Percentiles rank a stretch among this genome's conserved stretches.
Evolutionary conservation across 139 green algal species (phyloP).

Genomic region (Spirogloea muscicola): DNA sequence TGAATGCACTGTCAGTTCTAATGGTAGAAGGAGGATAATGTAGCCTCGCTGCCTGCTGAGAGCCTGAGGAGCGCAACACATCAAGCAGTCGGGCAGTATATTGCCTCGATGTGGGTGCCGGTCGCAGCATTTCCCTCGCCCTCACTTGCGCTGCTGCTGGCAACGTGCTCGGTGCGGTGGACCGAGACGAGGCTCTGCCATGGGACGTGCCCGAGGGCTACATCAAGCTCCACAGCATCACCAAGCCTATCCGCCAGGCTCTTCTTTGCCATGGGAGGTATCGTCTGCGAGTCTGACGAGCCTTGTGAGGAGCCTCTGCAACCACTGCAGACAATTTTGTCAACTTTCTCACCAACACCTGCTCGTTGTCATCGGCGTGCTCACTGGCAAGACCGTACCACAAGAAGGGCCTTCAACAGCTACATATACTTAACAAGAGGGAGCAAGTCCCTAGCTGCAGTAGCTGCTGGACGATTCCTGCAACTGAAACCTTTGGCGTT

Average conservation of each 20-base stretch:
- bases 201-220: not conserved
- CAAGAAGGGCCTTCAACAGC: not conserved
- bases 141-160: no score
- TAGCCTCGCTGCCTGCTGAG: not conserved
- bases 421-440: conserved; percentile 2
- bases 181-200: conserved; percentile 11
- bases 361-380: not conserved
- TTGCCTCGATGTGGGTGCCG: not conserved
- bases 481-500: no score
- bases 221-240: conserved; percentile 15
- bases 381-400: not conserved
- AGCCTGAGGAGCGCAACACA: not conserved
- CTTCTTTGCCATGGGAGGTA: not conserved
- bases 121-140: not conserved
- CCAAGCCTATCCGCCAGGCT: conserved; percentile 10
- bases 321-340: not conserved
- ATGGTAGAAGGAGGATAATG: not conserved
- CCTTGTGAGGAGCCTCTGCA: not conserved
- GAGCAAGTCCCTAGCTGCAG: no score
- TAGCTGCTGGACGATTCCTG: no score
- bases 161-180: conserved; percentile 30
- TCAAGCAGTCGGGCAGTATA: not conserved
- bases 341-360: not conserved
- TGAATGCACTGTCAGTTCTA: not conserved
- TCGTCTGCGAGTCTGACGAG: not conserved